Conservation (phyloP, 805 yeast genomes). For the Suhomyces vadensis region DNA sequence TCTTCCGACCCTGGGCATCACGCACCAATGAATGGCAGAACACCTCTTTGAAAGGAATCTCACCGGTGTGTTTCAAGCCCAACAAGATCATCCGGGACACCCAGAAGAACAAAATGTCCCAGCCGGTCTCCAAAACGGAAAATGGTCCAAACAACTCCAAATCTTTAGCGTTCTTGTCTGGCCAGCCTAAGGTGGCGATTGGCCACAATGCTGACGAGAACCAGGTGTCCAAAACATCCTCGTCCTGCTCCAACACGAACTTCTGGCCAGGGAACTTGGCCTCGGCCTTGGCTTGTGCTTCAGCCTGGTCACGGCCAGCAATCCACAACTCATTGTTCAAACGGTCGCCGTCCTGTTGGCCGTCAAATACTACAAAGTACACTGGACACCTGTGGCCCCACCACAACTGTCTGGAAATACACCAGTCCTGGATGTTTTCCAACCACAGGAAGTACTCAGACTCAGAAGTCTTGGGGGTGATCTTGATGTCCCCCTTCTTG, state of each 20-base stretch:
- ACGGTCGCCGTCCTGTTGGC: constrained; percentile 61
- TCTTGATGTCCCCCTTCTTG: constrained; percentile 72
- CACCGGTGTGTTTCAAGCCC: constrained; percentile 86
- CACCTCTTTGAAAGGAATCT: constrained; percentile 91
- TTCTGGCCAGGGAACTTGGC: constrained; percentile 67
- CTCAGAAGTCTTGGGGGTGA: constrained; percentile 87
- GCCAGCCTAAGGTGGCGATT: constrained; percentile 96
- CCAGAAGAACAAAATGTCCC: constrained; percentile 99
- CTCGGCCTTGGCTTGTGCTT: constrained; percentile 81
- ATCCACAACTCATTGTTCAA: constrained; percentile 80
- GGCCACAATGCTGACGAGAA: constrained; percentile 99
- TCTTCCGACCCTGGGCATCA: constrained; percentile 98
- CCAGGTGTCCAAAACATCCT: constrained; percentile 98
- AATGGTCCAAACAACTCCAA: constrained; percentile 81
- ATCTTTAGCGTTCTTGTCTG: constrained; percentile 65
- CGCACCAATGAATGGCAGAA: constrained; percentile 98
- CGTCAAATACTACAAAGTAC: constrained; percentile 81
- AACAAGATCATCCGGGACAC: constrained; percentile 94
- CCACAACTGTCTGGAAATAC: constrained; percentile 89
- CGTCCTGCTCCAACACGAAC: constrained; percentile 88
- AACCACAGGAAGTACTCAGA: constrained; percentile 94
- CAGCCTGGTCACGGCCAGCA: constrained; percentile 80
- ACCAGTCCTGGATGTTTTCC: constrained; percentile 97
- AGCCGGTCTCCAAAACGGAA: constrained; percentile 95
- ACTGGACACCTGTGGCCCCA: constrained; percentile 99